Conservation (phyloP, 805 yeast genomes). For the Spathaspora hagerdaliae region DNA sequence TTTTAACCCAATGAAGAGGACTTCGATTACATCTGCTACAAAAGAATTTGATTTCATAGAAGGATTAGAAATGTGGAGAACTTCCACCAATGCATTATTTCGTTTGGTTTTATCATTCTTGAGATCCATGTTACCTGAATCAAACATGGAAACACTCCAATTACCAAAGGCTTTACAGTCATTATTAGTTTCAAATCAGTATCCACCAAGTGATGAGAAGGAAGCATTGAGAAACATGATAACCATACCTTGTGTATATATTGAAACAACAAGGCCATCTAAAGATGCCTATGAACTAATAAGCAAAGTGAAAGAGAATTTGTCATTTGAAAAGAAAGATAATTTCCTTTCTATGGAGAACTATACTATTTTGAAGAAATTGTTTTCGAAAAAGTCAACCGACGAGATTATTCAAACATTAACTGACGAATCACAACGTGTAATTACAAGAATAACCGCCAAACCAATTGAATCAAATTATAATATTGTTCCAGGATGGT, state of each 20-base stretch:
- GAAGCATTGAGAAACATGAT: slow-evolving; percentile 34
- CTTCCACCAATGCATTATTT: slow-evolving; percentile 81
- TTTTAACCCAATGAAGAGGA: slow-evolving; percentile 49
- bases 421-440: slow-evolving; percentile 69
- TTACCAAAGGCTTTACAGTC: slow-evolving; percentile 67
- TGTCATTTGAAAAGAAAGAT: slow-evolving; percentile 67
- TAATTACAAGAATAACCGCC: slow-evolving; percentile 37
- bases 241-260: slow-evolving; percentile 60
- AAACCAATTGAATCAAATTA: slow-evolving; percentile 33
- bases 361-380: slow-evolving; percentile 65
- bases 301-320: slow-evolving; percentile 42
- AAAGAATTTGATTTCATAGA: slow-evolving; percentile 48
- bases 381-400: slow-evolving; percentile 56
- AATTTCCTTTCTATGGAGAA: slow-evolving; percentile 73
- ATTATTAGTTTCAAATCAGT: slow-evolving; percentile 58
- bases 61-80: slow-evolving; percentile 74
- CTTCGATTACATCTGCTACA: slow-evolving; percentile 9
- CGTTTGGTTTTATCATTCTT: slow-evolving; percentile 75
- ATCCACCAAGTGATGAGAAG: slow-evolving; percentile 61
- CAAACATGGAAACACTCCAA: slow-evolving; percentile 51
- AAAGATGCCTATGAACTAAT: slow-evolving; percentile 56
- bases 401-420: slow-evolving; percentile 57
- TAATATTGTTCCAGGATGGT: slow-evolving; percentile 40
- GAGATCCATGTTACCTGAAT: slow-evolving; percentile 71
- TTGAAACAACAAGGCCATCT: slow-evolving; percentile 49